Evolutionary conservation across 768 basidiomycete species (phyloP), one percentile per base, ranked within the genome.

Genomic region (Suillus weaverae): DNA sequence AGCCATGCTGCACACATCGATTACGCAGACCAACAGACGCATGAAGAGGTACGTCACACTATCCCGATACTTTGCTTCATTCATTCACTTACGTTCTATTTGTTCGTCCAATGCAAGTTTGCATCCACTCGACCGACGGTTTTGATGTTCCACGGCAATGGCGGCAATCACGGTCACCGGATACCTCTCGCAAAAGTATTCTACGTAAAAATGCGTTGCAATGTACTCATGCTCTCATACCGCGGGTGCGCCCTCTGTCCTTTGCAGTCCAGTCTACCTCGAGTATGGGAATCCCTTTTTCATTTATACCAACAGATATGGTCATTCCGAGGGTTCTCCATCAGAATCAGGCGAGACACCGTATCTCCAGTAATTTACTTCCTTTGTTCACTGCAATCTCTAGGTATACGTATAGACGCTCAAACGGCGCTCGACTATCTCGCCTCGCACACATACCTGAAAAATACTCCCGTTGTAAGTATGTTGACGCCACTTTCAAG

Each of bases 221-320:
- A 99, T 72, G 94, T 97, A 4, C 79, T 99, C 46, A 94, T 98
- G 90, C 79, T 97, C 65, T 95, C 92, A 56, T 99, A 99, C 73
- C 81, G 97, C 71, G 95, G 95, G 91, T 93, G 70, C 64, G 88
- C 76, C 16, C 9, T 59, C 5, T 57, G n/a, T 38, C 36, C 39
- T 39, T 39, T 1, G 5, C 26, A 39, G 30, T 33, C 20, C 56
- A 26, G 36, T 22, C 36, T 26, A 22, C 9, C 35, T 56, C 3
- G 20, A 35, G 20, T 22, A 4, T n/a, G 11, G 54, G 14, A 35
- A 55, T n/a, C 20, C 32, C 5, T n/a, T 55, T 26, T 36, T 60
- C 41, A 65, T 60, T 6, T 26, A 13, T 35, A 6, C 43, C 22
- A 35, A 16, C 63, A 95, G 95, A 16, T 99, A 99, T 72, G 97